Evolutionary conservation across 2,329 filamentous ascomycete genomes (phyloP), one percentile per base, ranked within the genome.

Genomic region (Paecilomyces niveus): DNA sequence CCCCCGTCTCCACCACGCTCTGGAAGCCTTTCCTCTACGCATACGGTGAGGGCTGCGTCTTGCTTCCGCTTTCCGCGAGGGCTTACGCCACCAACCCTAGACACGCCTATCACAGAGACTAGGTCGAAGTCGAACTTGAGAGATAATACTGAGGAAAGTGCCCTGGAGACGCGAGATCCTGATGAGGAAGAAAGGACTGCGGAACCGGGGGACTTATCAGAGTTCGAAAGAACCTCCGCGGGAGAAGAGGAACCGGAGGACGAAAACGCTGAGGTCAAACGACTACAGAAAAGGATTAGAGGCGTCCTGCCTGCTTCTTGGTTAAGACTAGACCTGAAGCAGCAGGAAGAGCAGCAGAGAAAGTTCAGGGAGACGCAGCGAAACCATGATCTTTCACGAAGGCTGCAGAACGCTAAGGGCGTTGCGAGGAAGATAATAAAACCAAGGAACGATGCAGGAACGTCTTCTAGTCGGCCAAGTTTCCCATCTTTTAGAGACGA

Each of bases 241-340:
- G 58, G 64, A 52, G 62, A 67, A 57, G 57, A 63, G 29, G 61
- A 64, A 8, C 56, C 62, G 39, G 63, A 64, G 18, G 59, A 61
- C 5, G 59, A 69, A 51, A 66, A 67, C 31, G 60, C 60, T 50
- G 65, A 68, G 54, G 64, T 79, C 10, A 67, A 69, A 60, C 64
- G 60, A 26, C 62, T 75, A 11, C 71, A 75, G 54, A 74, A 76
- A 29, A 73, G 64, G 55, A 80, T 79, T 11, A 75, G 76, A 59
- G 79, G 79, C 26, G 78, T 81, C 24, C 68, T 81, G 24, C 79
- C 79, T 18, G 79, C 79, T 5, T 81, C 79, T 24, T 80, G 76
- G 74, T 61, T 77, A 24, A 70, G 75, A 55, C 67, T 80, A 54
- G 70, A 79, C 61, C 68, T 70, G 54, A 70, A 72, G 58, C 68